Base-by-base conservation (phyloP, 441 rosid species). In the Monsonia emarginata region DNA sequence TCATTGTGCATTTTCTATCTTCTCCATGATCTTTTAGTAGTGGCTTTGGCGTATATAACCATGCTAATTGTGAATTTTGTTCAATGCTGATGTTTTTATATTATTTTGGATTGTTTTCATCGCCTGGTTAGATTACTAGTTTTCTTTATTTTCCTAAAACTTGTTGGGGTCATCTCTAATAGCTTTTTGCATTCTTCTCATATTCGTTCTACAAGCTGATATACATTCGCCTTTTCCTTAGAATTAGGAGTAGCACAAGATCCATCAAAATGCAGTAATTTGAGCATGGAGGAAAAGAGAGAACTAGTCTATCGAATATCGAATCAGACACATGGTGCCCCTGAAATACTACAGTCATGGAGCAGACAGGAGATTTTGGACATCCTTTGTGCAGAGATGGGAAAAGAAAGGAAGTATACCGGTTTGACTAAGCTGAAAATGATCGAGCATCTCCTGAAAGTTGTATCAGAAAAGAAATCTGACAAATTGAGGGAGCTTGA, bases 331-430 rank as follows among this genome's bases (percentile, higher is more conserved):
- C 76, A 69, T 30, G 66, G 79, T 69, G 97, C 92, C 63, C 31
- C 91, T 57, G 97, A 86, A 74, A 70, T 79, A 65, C 79, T 94
- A 48, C 96, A 88, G 71, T 78, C 92, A 64, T 94, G 99, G 99
- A 94, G 92, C 74, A 90, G 97, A 18, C 97, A 91, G 79, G 99
- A 94, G 76, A 94, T 94, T 82, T 75, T 94, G 66, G 89, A 91
- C 77, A 85, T 94, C 76, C 80, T 91, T 24, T 94, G 96, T 69
- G 88, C 79, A 8, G 99, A 91, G 78, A 86, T 89, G 97, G 99
- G 99, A 58, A 94, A 95, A 78, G 99, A 95, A 76, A 80, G 99
- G 78, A 95, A 95, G 76, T 95, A 91, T 65, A 95, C 97, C 1
- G 99, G 99, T 69, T 83, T 95, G 74, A 89, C 97, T 18, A 94